Base-by-base conservation (phyloP, 306 rosid genomes). In the Castanea crenata region DNA sequence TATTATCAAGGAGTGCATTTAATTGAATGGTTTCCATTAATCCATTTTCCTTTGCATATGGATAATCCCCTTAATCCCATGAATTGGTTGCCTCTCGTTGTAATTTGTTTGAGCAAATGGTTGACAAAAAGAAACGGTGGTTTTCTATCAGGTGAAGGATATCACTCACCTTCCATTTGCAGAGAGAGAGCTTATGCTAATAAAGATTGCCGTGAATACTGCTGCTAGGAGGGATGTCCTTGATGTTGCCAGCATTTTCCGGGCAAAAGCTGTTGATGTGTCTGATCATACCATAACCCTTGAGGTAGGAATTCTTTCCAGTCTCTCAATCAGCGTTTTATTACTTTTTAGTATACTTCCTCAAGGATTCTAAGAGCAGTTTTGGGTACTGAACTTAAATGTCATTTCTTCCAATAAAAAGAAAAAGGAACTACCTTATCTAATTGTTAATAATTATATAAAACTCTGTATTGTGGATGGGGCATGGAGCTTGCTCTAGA, bases 271-370 rank as follows among this genome's bases (percentile, higher is more conserved):
- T 18, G 88, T 88, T 84, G 92, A 88, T 74, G 89, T 86, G 38
- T 88, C 92, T 67, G 92, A 86, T 78, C 92, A 88, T 72, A 88
- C 92, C 49, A 72, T 88, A 31, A 88, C 92, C 51, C 92, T 88
- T 71, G 86, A 88, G 86, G 92, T 88, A 35, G n/a, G 61, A 55
- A 38, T 58, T 23, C 69, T 78, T 58, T 76, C 44, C 72, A 46
- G 4, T 35, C 71, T 73, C 67, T 41, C 44, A 35, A 25, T 81
- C 35, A 69, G 65, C 38, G 27, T 78, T 20, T 69, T 31, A 13
- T 34, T 32, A 19, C 72, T 2, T 32, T 52, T 61, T 46, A 31
- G 52, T 58, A 38, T 70, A 59, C 79, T 51, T 74, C 5, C 35
- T 51, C 64, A 5, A 3, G 55, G 19, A 65, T 56, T 77, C 58